A percentile compares a stretch with the other conserved stretches of the same genome.
Conservation (phyloP, 2,329 filamentous ascomycete species). For the Trichoderma arundinaceum region DNA sequence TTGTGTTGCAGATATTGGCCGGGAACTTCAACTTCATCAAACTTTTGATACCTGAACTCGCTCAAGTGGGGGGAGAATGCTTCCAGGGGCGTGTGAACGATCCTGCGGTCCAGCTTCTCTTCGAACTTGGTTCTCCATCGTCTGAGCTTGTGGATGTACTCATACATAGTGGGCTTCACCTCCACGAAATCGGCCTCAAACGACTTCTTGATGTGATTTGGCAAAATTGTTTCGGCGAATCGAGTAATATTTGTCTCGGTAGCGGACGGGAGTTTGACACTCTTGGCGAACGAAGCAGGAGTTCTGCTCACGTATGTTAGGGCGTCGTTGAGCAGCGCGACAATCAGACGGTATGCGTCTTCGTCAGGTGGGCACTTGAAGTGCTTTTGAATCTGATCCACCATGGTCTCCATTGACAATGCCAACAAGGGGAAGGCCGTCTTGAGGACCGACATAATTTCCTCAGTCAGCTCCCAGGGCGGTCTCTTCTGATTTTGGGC, state of each 20-base stretch:
- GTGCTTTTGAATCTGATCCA: conserved; percentile 97
- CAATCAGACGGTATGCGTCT: conserved; percentile 95
- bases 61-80: conserved; percentile 87
- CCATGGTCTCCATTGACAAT: conserved; percentile 99
- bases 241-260: conserved; percentile 97
- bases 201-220: conserved; percentile 90
- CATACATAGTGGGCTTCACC: conserved; percentile 95
- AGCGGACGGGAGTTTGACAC: conserved; percentile 85
- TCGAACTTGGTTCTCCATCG: conserved; percentile 98
- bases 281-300: conserved; percentile 83
- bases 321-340: conserved; percentile 95
- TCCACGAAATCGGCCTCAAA: conserved; percentile 98
- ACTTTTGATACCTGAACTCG: conserved; percentile 97
- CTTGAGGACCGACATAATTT: conserved; percentile 93
- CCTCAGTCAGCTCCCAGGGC: conserved; percentile 95
- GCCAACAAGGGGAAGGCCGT: conserved; percentile 95
- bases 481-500: conserved; percentile 66
- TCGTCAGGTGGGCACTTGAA: conserved; percentile 99
- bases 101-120: conserved; percentile 89
- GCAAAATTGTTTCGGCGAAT: conserved; percentile 95
- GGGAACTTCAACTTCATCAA: conserved; percentile 97
- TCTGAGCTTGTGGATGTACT: conserved; percentile 96
- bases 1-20: conserved; percentile 97
- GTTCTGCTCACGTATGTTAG: conserved; percentile 89
- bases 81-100: conserved; percentile 76